phyloP scores from a whole-genome alignment of 1,284 basidiomycete species.

The Sutorius eximius region DNA sequence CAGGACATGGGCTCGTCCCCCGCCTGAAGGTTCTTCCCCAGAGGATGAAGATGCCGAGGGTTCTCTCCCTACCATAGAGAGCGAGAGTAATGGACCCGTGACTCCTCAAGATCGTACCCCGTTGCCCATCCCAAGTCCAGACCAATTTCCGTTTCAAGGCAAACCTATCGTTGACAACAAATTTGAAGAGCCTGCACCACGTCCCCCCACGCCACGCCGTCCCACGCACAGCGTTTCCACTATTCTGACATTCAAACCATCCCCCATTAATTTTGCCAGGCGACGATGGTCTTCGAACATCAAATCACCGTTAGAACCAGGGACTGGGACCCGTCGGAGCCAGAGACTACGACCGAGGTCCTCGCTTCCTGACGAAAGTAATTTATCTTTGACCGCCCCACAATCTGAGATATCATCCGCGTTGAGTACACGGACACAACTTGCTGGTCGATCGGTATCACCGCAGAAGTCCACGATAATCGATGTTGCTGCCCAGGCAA shows the following conservation, averaged over 20 bases:
- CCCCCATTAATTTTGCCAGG: conserved; percentile 53
- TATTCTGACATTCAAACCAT: conserved; percentile 47
- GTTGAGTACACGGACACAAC: conserved; percentile 33
- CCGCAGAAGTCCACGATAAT: conserved; percentile 32
- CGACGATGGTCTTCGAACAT: conserved; percentile 49
- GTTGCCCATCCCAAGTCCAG: conserved; percentile 35
- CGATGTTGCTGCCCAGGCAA: conserved; percentile 22
- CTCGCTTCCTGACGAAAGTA: conserved; percentile 33
- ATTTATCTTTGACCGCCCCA: conserved; percentile 31
- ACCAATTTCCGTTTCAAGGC: conserved; percentile 29
- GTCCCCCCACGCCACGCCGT: conserved; percentile 26
- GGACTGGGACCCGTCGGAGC: conserved; percentile 33
- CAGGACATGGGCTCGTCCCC: conserved; percentile 37
- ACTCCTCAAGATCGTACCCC: conserved; percentile 48
- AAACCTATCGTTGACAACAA: conserved; percentile 19
- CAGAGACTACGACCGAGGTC: conserved; percentile 36
- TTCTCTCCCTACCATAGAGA: conserved; percentile 45
- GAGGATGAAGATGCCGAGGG: conserved; percentile 39
- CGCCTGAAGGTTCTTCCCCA: conserved; percentile 31
- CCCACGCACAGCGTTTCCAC: conserved; percentile 21
- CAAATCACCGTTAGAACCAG: conserved; percentile 34
- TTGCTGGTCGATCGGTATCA: conserved; percentile 37
- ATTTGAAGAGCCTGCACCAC: conserved; percentile 25
- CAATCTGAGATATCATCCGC: conserved; percentile 34
- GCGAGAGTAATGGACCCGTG: conserved; percentile 47